Evolutionary conservation across 345 rosid genomes (phyloP).

Genomic region (Euphorbia peplus): DNA sequence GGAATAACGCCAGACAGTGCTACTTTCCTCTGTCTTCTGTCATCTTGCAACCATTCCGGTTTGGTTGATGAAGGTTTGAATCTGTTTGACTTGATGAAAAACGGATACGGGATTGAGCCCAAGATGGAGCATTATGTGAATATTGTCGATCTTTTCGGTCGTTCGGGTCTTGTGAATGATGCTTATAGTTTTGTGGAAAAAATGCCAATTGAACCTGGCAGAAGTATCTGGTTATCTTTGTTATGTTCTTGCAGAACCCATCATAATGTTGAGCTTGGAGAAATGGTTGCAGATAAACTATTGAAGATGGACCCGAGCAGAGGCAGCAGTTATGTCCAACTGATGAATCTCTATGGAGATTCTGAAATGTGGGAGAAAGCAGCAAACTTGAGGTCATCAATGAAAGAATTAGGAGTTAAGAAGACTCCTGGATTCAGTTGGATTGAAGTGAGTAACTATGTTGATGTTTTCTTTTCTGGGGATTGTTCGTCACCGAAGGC

Average conservation of each 20-base stretch:
- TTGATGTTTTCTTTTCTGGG: slow-evolving; percentile 58
- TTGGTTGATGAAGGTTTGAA: slow-evolving; percentile 53
- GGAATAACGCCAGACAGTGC: slow-evolving; percentile 55
- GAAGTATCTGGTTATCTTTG: slow-evolving; percentile 70
- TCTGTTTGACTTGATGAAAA: slow-evolving; percentile 51
- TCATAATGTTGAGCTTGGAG: slow-evolving; percentile 57
- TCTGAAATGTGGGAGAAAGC: slow-evolving; percentile 57
- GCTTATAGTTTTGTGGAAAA: slow-evolving; percentile 51
- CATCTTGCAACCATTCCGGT: slow-evolving; percentile 86
- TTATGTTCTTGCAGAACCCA: slow-evolving; percentile 58
- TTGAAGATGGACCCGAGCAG: slow-evolving; percentile 52
- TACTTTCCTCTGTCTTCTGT: slow-evolving; percentile 66
- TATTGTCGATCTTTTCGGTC: slow-evolving; percentile 76
- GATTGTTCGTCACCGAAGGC: slow-evolving; percentile 42
- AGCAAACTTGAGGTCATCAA: slow-evolving; percentile 43
- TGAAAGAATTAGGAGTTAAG: slow-evolving; percentile 66
- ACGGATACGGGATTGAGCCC: slow-evolving; percentile 46
- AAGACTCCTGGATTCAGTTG: slow-evolving; percentile 80
- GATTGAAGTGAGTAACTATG: slow-evolving; percentile 51
- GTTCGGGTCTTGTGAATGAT: slow-evolving; percentile 57
- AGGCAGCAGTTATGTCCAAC: slow-evolving; percentile 58
- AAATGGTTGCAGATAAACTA: slow-evolving; percentile 54
- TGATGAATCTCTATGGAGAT: slow-evolving; percentile 65
- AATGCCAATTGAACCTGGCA: slow-evolving; percentile 54
- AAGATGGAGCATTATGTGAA: slow-evolving; percentile 64